Conservation (phyloP, 768 basidiomycete species). For the Dioszegia crocea region DNA sequence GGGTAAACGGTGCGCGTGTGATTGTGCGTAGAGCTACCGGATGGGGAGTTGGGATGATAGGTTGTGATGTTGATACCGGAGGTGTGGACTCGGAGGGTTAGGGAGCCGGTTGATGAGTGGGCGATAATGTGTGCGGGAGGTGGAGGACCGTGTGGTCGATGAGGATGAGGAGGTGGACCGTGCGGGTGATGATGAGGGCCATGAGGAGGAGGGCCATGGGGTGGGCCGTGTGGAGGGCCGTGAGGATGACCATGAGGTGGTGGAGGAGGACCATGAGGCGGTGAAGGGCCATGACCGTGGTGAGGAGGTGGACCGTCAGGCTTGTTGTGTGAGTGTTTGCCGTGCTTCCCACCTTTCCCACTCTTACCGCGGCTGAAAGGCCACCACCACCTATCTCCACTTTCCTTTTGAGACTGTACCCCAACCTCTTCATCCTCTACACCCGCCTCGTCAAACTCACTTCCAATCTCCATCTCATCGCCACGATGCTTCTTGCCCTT, state of each 20-base stretch:
- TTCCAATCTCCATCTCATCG: no score
- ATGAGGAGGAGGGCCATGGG: constrained; percentile 1
- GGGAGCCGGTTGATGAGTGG: constrained; percentile 21
- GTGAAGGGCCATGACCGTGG: not conserved
- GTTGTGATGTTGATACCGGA: constrained; percentile 12
- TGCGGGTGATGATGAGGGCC: constrained; percentile 7
- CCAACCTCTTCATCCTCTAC: not conserved
- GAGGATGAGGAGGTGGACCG: constrained; percentile 12
- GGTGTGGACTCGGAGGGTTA: constrained; percentile 25
- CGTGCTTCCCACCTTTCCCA: not conserved
- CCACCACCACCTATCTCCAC: not conserved
- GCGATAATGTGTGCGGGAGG: constrained; percentile 30
- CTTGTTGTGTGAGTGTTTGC: not conserved
- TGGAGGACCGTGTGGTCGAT: not conserved
- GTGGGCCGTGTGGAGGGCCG: not conserved
- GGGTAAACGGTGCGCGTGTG: not conserved
- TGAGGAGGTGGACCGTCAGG: constrained; percentile 1
- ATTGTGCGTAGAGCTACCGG: not conserved
- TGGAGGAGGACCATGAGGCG: constrained; percentile 1
- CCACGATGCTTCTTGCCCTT: not conserved
- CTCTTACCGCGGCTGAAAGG: not conserved
- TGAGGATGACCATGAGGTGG: constrained; percentile 4
- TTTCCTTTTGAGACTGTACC: not conserved
- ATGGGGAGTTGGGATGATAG: not conserved
- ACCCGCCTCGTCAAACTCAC: no score